These are phyloP conservation scores for Canavalia gladiata DNA, from an alignment of 306 rosid species.

Conservation along the genomic window DNA sequence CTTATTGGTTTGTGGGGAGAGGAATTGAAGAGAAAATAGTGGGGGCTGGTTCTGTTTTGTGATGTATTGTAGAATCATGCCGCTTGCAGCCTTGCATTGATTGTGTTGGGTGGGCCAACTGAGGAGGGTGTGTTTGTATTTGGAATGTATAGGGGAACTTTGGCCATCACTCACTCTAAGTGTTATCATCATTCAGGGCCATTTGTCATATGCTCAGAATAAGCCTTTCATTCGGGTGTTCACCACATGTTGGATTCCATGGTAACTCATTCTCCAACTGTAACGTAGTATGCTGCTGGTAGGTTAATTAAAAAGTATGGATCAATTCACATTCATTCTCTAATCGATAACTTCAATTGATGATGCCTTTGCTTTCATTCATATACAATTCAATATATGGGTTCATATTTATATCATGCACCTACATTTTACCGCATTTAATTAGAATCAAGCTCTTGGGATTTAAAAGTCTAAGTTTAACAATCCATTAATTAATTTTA, in stretches of 20 bases:
- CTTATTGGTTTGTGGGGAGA: neutral
- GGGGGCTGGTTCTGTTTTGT: neutral
- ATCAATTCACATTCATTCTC: too few relatives aligned
- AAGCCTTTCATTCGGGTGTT: neutral
- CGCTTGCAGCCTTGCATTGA: constrained; percentile 6
- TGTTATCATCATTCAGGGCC: neutral
- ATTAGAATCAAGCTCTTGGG: too few relatives aligned
- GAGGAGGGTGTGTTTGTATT: constrained; percentile 8
- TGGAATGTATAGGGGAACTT: constrained; percentile 38
- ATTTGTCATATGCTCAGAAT: neutral
- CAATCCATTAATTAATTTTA: too few relatives aligned
- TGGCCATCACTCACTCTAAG: neutral
- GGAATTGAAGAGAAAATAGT: neutral
- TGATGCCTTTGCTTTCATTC: neutral
- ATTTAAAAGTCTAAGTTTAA: too few relatives aligned
- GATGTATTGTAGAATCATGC: constrained; percentile 3
- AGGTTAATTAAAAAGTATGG: neutral
- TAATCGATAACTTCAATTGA: neutral
- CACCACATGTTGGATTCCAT: constrained; percentile 30
- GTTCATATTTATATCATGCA: too few relatives aligned
- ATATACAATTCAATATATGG: too few relatives aligned
- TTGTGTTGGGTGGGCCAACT: constrained; percentile 36
- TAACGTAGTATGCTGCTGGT: neutral
- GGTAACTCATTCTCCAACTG: neutral
- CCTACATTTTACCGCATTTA: too few relatives aligned